Evolutionary conservation across 495 filamentous ascomycete species (phyloP), one percentile per base, ranked within the genome.

Genomic region (Penicillium angulare): DNA sequence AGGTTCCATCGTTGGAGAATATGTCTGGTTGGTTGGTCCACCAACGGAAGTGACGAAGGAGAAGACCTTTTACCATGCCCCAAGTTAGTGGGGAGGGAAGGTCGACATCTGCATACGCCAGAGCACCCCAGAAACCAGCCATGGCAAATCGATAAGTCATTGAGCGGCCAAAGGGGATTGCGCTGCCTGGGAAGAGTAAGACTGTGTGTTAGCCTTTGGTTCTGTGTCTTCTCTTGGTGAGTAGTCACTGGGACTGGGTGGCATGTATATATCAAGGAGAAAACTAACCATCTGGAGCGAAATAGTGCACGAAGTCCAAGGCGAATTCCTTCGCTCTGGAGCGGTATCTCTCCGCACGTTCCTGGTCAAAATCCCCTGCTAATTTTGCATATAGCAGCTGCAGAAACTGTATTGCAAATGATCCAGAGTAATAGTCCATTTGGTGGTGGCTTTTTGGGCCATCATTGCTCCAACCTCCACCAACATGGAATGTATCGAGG

Each of bases 91-190:
- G 86, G 0, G 75, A 75, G 21, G 87, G 86, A 12, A 88, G 76
- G 32, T 87, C 83, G 42, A 89, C 81, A 50, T 83, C 83, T 2
- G 87, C 87, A 57, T 88, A 89, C 3, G 82, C 88, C 23, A 89
- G 63, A 7, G 87, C 84, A 20, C 86, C 86, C 87, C 87, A 92
- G 71, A 91, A 91, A 7, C 80, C 86, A 7, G 83, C 83, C 86
- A 90, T 90, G 23, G 87, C 88, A 63, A 89, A 90, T 26, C 87
- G 78, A 66, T 92, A 92, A 17, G 85, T 87, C 36, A 90, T 79
- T 18, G 82, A 86, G 12, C 88, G 77, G 18, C 88, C 88, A 54
- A 90, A 92, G 16, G 88, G 86, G 31, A 89, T 86, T 5, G 84
- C 74, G 2, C 81, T 56, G 20, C 67, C 65, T 68, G 15, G 7